Evolutionary conservation across 352 stramenopile genomes (phyloP).

Genomic region (Ophiocytium majus): DNA sequence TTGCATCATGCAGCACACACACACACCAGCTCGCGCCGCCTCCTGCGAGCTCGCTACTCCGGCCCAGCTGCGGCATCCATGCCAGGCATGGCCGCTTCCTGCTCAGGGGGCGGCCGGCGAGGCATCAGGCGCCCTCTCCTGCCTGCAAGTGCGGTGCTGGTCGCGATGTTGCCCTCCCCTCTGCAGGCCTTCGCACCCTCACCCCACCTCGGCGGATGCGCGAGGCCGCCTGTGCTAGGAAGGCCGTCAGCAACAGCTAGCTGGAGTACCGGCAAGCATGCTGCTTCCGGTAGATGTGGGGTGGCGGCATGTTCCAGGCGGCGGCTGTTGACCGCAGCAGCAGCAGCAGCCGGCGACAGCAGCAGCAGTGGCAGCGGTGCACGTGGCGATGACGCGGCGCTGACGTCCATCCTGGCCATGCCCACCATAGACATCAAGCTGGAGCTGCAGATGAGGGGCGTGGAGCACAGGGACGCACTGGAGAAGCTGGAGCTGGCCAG

Average conservation of each 20-base stretch:
- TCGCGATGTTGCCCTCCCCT: background rate
- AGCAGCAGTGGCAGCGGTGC: background rate
- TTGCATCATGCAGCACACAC: background rate
- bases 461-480: conserved; percentile 50
- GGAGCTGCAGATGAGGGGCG: conserved; percentile 49
- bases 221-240: too few species aligned
- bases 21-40: background rate
- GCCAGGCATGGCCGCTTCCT: too few species aligned
- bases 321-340: background rate
- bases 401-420: conserved; percentile 31
- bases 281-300: background rate
- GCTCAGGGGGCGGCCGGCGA: too few species aligned
- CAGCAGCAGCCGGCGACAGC: background rate
- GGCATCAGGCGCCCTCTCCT: background rate
- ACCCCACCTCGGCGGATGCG: too few species aligned
- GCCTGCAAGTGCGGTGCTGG: background rate
- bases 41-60: background rate
- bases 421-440: conserved; percentile 56
- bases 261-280: background rate
- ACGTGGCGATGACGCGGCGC: background rate
- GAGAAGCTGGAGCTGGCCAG: conserved; percentile 48
- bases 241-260: too few species aligned
- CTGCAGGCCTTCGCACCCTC: background rate
- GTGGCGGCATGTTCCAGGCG: background rate
- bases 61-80: background rate